phyloP scores from a whole-genome alignment of 768 basidiomycete genomes.

The Glaciozyma martinii region DNA sequence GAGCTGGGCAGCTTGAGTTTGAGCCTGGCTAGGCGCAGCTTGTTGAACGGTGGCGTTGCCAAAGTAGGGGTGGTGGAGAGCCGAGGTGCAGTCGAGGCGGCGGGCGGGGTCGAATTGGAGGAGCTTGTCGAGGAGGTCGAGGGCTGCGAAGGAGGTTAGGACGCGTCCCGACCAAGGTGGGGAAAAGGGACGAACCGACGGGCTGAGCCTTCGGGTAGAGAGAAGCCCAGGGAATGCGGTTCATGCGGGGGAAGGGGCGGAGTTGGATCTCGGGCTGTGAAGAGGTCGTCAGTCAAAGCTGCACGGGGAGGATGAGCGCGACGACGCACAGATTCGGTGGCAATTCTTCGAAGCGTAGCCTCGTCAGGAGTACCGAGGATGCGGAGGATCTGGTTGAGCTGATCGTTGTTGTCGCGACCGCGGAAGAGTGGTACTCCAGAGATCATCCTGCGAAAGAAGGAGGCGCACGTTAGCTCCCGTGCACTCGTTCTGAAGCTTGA shows the following conservation, averaged over 20 bases:
- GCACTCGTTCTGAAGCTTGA: not conserved
- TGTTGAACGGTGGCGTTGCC: not conserved
- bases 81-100: slow-evolving; percentile 82
- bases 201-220: slow-evolving; percentile 77
- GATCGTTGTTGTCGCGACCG: slow-evolving; percentile 93
- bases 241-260: slow-evolving; percentile 78
- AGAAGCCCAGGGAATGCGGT: slow-evolving; percentile 69
- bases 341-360: slow-evolving; percentile 74
- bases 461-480: not conserved
- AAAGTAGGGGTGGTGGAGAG: slow-evolving; percentile 55
- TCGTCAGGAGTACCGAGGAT: slow-evolving; percentile 93
- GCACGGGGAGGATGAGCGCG: not conserved
- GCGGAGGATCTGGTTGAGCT: slow-evolving; percentile 94
- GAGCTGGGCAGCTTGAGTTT: slow-evolving; percentile 14
- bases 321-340: slow-evolving; percentile 56
- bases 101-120: slow-evolving; percentile 92
- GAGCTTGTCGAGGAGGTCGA: slow-evolving; percentile 86
- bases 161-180: not conserved
- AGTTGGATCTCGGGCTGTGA: slow-evolving; percentile 67
- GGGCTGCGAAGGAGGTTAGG: slow-evolving; percentile 46
- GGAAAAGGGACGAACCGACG: slow-evolving; percentile 49
- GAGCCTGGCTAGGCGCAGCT: not conserved
- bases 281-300: slow-evolving; percentile 10
- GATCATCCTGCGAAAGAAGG: slow-evolving; percentile 56
- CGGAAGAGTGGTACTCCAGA: slow-evolving; percentile 92